phyloP scores from a whole-genome alignment of 1,139 yeast species.

The Saccharomyces hybrid region DNA sequence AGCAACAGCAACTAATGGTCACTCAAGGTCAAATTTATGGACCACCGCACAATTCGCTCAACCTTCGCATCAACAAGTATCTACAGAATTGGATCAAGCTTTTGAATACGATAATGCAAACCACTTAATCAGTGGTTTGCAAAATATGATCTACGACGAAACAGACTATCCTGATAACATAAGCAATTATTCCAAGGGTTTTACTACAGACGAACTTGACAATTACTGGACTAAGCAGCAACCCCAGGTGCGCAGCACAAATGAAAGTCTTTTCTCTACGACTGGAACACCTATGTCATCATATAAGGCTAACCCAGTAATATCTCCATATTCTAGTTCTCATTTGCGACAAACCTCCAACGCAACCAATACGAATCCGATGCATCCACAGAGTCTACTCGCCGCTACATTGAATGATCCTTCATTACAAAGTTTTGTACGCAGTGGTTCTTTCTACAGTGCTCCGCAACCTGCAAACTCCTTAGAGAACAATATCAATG shows the following conservation, averaged over 20 bases:
- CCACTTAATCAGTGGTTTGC: constrained; percentile 29
- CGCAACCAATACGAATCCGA: constrained; percentile 3
- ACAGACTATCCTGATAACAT: constrained; percentile 25
- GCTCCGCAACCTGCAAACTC: not conserved
- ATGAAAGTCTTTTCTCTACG: not conserved
- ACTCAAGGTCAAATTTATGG: not conserved
- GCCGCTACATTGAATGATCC: constrained; percentile 15
- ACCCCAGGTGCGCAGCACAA: not conserved
- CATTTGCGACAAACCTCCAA: constrained; percentile 2
- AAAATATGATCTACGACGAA: constrained; percentile 30
- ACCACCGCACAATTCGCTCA: not conserved
- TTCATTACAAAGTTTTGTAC: constrained; percentile 2
- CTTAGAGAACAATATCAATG: not conserved
- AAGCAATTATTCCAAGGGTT: constrained; percentile 28
- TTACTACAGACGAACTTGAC: constrained; percentile 30
- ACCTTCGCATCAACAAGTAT: constrained; percentile 1
- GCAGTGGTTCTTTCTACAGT: not conserved
- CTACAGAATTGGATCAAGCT: constrained; percentile 12
- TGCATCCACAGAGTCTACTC: constrained; percentile 16
- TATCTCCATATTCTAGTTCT: constrained; percentile 3
- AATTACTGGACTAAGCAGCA: constrained; percentile 26
- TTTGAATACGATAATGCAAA: constrained; percentile 28
- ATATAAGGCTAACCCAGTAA: not conserved
- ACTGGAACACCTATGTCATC: not conserved
- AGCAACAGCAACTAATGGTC: constrained; percentile 5